phyloP scores from a whole-genome alignment of 306 rosid genomes.

The Glycine soja region DNA sequence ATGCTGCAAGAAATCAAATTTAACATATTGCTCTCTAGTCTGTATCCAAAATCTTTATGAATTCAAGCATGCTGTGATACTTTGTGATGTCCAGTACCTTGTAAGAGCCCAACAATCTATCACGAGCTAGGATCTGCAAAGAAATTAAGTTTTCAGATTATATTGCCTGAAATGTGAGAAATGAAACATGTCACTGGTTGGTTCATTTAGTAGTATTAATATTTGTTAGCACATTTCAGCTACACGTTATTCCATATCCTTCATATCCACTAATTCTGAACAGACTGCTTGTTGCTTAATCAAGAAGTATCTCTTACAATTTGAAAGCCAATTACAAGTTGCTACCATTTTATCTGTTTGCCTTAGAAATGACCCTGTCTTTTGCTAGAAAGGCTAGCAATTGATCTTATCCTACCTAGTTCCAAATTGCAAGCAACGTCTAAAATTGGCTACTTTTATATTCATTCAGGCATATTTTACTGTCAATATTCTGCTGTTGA shows the following conservation, averaged over 20 bases:
- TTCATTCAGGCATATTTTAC: conserved; percentile 5
- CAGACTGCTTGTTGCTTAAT: conserved; percentile 23
- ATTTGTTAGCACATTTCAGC: conserved; percentile 24
- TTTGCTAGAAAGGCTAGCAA: conserved; percentile 23
- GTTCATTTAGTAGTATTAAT: conserved; percentile 7
- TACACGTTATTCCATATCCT: background rate
- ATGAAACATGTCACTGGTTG: conserved; percentile 7
- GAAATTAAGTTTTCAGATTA: conserved; percentile 47
- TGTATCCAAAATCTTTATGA: conserved; percentile 23
- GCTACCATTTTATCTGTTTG: conserved; percentile 8
- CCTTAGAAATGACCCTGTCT: conserved; percentile 9
- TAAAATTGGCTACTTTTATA: background rate
- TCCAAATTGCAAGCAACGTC: conserved; percentile 12
- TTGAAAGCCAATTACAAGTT: conserved; percentile 22
- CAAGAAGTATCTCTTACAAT: background rate
- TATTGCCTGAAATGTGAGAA: conserved; percentile 34
- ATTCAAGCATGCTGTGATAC: conserved; percentile 34
- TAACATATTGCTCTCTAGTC: conserved; percentile 28
- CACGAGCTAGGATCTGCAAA: conserved; percentile 89
- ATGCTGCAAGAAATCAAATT: conserved; percentile 37
- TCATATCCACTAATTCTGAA: background rate
- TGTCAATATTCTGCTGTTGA: background rate
- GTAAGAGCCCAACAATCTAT: conserved; percentile 92
- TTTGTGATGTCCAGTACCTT: conserved; percentile 64
- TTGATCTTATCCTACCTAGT: conserved; percentile 9